Evolutionary conservation across 2,329 filamentous ascomycete species (phyloP).

Genomic region (Sclerotinia subarctica): DNA sequence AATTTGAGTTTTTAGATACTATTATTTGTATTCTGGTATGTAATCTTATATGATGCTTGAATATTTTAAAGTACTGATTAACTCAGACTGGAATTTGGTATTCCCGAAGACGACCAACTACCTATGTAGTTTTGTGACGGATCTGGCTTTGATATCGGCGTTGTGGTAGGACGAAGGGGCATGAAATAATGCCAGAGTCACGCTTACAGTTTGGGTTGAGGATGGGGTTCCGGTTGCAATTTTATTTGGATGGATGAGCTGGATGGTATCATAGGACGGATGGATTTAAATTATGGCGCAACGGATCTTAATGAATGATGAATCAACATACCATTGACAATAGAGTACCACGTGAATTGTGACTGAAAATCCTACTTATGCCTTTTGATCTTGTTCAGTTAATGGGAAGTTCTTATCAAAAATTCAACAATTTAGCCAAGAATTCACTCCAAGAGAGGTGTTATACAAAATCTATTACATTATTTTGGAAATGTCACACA

Average conservation of each 20-base stretch:
- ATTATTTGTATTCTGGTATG: constrained; percentile 8
- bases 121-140: constrained; percentile 5
- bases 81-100: constrained; percentile 15
- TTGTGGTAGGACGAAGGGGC: background rate
- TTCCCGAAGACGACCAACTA: constrained; percentile 9
- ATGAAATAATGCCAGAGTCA: background rate
- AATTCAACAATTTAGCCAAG: background rate
- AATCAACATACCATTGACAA: background rate
- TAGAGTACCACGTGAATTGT: background rate
- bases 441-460: background rate
- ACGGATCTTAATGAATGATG: background rate
- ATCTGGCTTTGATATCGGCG: background rate
- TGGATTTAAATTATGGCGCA: background rate
- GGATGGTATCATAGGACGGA: background rate
- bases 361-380: background rate
- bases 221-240: background rate
- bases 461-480: background rate
- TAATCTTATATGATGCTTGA: background rate
- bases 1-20: background rate
- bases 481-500: background rate
- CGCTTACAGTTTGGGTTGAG: background rate
- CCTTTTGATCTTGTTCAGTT: background rate
- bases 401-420: background rate
- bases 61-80: background rate
- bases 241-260: background rate